Evolutionary conservation across 495 filamentous ascomycete genomes (phyloP), one percentile per base, ranked within the genome.

Genomic region (Hypoxylon intermedium): DNA sequence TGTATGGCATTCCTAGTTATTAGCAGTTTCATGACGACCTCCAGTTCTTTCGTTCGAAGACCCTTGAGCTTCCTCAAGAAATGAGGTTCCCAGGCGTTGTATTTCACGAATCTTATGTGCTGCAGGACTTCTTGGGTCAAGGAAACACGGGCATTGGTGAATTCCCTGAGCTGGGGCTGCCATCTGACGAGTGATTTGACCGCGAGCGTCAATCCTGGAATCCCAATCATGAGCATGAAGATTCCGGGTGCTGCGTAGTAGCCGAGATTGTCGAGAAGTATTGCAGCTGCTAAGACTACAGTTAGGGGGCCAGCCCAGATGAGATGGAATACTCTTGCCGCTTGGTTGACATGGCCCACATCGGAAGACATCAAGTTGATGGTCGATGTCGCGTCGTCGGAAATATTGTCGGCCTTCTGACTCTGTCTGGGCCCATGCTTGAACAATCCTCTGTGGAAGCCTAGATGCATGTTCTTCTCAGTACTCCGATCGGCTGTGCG

Each of bases 341-440:
- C 87, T 62, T 85, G 80, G 60, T 92, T 87, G 58, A 93, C 76
- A 26, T 87, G 87, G 65, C 87, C 87, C 12, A 88, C 86, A 64
- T 93, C 89, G 15, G 86, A 85, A 34, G 85, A 85, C 89, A 93
- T 92, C 60, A 92, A 67, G 31, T 89, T 89, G 45, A 89, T 78
- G 18, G 91, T 85, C 20, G 86, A 77, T 26, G 88, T 88, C 63
- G 91, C 92, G 23, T 80, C 79, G 88, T 89, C 92, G 7, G 86
- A 87, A 11, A 69, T 68, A 40, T 71, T 44, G 12, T 59, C 62
- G 41, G 31, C 71, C 48, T 79, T 77, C 23, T 49, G 59, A 23
- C 65, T 72, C 9, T 46, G 49, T 6, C 72, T 68, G 23, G 65
- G 63, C 41, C 62, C 18, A 3, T 62, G 53, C 70, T 75, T 63